Evolutionary conservation across 164 flowering plant species (phyloP), one percentile per base, ranked within the genome.

Genomic region (Chimonanthus praecox): DNA sequence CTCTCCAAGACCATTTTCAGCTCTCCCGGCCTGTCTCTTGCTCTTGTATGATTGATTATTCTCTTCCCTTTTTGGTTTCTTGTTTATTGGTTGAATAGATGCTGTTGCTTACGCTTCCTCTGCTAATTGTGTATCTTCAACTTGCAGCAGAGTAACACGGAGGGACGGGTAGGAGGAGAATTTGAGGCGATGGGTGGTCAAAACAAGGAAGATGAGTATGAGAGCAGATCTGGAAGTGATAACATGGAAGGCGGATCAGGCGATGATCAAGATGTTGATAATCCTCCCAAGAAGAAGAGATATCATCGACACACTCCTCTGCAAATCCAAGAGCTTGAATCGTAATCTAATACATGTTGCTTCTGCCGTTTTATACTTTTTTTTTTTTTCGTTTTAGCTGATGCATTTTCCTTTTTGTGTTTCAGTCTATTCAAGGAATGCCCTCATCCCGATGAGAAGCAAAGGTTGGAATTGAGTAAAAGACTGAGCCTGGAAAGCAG

Each of bases 381-480:
- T 49, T 46, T 44, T 75, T 50, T 50, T 69, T 49, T 47, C 16
- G n/a, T 45, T 63, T 48, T 46, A 60, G 1, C 4, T 33, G 20
- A 13, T 49, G 48, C 10, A 6, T 5, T 50, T 4, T 21, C 7
- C 15, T 54, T 44, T 20, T 51, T 62, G 15, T 74, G 13, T 10
- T 72, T 21, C 60, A 94, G 99, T 46, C 78, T 92, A 13, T 95
- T 95, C 84, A 92, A 93, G 78, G 99, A 92, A 83, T 91, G 94
- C 73, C 99, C 99, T 58, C 98, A 93, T 78, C 99, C 99, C 43
- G 99, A 95, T 80, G 99, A 95, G 85, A 95, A 95, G 69, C 98
- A 92, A 88, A 87, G 98, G 77, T 18, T 87, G 81, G 97, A 93
- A 76, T 88, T 93, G 4, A 92, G 98, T 82, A 88, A 58, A 75